These are phyloP conservation scores for Hypomyces perniciosus DNA, from an alignment of 2,329 filamentous ascomycete species.

Conservation along the genomic window DNA sequence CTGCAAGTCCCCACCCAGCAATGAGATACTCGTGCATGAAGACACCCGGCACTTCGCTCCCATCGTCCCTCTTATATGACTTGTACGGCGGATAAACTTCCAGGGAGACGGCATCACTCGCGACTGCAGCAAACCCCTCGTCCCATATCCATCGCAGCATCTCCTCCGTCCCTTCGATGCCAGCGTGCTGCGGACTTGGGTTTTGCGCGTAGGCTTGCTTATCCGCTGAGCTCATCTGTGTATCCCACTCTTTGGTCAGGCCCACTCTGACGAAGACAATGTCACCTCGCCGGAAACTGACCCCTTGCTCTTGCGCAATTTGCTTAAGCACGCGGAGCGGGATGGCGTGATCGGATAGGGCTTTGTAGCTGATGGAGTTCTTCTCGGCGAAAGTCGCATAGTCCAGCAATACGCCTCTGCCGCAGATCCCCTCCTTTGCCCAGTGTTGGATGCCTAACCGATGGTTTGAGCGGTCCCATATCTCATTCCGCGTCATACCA, in stretches of 20 bases:
- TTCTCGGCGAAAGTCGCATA: conserved; percentile 39
- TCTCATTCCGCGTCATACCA: conserved; percentile 40
- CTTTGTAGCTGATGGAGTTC: conserved; percentile 31
- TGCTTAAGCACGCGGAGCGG: conserved; percentile 22
- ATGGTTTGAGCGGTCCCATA: conserved; percentile 35
- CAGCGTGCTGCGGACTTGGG: conserved; percentile 20
- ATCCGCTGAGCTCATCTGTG: conserved; percentile 28
- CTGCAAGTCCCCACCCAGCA: conserved; percentile 43
- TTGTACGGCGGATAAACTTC: conserved; percentile 22
- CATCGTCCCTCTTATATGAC: conserved; percentile 20
- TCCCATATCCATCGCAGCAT: conserved; percentile 3
- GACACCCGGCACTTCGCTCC: conserved; percentile 15
- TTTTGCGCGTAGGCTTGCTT: conserved; percentile 42
- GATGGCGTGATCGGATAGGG: conserved; percentile 36
- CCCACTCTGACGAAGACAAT: conserved; percentile 37
- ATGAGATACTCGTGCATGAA: conserved; percentile 43
- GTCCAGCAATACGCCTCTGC: conserved; percentile 46
- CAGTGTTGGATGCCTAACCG: conserved; percentile 44
- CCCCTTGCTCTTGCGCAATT: conserved; percentile 33
- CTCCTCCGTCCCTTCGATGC: conserved; percentile 2
- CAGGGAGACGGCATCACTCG: not conserved
- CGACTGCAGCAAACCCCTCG: conserved; percentile 1
- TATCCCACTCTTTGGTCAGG: conserved; percentile 25
- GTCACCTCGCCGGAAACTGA: conserved; percentile 43
- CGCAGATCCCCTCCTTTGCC: conserved; percentile 42